These are phyloP conservation scores for Gaertneriomyces semiglobifer DNA, from an alignment of 192 early-diverging fungal species.

Conservation along the genomic window DNA sequence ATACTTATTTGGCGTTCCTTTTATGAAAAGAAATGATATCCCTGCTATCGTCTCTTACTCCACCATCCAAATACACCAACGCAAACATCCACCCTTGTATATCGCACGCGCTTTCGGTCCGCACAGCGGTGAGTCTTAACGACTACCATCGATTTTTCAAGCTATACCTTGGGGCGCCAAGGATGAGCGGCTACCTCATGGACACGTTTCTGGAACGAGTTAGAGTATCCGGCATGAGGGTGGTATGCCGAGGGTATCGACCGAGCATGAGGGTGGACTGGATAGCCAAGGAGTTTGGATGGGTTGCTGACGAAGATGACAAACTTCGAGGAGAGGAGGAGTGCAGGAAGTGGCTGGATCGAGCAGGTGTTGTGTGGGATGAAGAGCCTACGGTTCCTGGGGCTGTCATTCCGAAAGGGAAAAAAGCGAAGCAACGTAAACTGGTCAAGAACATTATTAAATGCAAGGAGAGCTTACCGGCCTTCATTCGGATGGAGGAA, in stretches of 20 bases:
- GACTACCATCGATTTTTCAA: constrained; percentile 86
- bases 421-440: constrained; percentile 16
- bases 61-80: constrained; percentile 19
- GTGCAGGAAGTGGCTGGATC: constrained; percentile 30
- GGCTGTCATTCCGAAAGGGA: constrained; percentile 7
- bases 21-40: constrained; percentile 64
- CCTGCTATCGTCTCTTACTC: constrained; percentile 70
- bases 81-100: constrained; percentile 31
- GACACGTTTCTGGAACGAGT: constrained; percentile 89
- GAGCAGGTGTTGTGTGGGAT: constrained; percentile 20
- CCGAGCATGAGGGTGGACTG: constrained; percentile 56
- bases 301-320: constrained; percentile 32
- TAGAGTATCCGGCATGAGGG: constrained; percentile 70
- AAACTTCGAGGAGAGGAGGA: constrained; percentile 9
- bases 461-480: constrained; percentile 24
- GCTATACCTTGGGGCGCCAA: constrained; percentile 71
- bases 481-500: constrained; percentile 26
- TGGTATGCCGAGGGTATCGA: constrained; percentile 77
- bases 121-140: constrained; percentile 70
- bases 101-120: constrained; percentile 80
- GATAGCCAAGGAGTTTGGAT: constrained; percentile 68
- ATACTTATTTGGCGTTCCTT: too few relatives aligned
- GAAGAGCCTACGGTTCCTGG: not conserved
- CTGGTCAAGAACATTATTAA: constrained; percentile 25
- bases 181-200: constrained; percentile 88